phyloP scores from a whole-genome alignment of 768 basidiomycete genomes.

The Xerocomellus dryophilus region DNA sequence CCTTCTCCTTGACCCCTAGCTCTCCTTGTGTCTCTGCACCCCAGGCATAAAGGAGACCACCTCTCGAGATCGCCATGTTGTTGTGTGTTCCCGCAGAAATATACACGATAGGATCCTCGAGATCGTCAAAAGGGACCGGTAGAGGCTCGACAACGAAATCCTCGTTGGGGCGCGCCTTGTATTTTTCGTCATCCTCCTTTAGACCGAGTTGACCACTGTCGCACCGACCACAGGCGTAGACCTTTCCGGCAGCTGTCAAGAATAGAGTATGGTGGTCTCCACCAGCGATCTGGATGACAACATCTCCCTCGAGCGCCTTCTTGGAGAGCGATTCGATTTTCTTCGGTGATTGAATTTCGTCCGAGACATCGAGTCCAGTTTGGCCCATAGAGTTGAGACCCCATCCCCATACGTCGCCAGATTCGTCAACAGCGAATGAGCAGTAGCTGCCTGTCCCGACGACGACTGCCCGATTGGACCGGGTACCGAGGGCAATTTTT shows the following conservation, averaged over 20 bases:
- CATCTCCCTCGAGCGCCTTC: conserved; percentile 54
- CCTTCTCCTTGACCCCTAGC: conserved; percentile 48
- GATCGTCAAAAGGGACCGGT: conserved; percentile 60
- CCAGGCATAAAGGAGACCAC: conserved; percentile 72
- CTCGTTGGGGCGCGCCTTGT: conserved; percentile 48
- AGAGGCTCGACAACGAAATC: conserved; percentile 68
- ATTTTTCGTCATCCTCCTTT: conserved; percentile 61
- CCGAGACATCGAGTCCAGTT: conserved; percentile 56
- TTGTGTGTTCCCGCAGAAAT: conserved; percentile 71
- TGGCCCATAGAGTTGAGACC: conserved; percentile 92
- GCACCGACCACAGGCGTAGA: conserved; percentile 83
- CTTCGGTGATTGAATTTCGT: conserved; percentile 58
- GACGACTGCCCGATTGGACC: conserved; percentile 59
- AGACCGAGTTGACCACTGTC: conserved; percentile 85
- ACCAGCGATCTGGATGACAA: conserved; percentile 69
- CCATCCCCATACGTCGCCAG: conserved; percentile 89
- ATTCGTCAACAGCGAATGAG: conserved; percentile 86
- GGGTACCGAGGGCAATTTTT: conserved; percentile 70
- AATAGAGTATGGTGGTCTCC: conserved; percentile 92
- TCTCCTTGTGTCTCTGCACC: conserved; percentile 78
- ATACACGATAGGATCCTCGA: conserved; percentile 60
- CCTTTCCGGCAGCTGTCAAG: conserved; percentile 75
- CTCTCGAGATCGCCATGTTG: conserved; percentile 65
- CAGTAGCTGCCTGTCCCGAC: conserved; percentile 83
- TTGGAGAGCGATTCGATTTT: conserved; percentile 64